Base-by-base conservation (phyloP, 176 grass and related monocot species). In the Eragrostis curvula region DNA sequence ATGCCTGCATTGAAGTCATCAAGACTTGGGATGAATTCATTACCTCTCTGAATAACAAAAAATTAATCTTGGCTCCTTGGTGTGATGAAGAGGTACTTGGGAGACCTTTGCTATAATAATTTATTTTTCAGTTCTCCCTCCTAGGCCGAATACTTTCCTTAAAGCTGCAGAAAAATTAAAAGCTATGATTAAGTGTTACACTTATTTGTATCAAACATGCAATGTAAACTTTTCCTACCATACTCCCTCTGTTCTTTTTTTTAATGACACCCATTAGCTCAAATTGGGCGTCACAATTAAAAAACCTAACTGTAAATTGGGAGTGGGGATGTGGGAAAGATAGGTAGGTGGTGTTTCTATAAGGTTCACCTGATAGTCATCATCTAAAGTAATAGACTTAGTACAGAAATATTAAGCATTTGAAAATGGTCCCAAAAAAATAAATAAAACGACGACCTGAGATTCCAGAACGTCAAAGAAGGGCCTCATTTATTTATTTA, bases 21-120 rank as follows among this genome's bases (percentile, higher is more conserved):
- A 80, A 75, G 40, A 98, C 90, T 10, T 95, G 96, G 96, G 88
- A 91, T 91, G 92, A 98, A 89, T 94, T 94, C 81, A 72, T 78
- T n/a, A 39, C 70, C 15, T 84, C 92, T 60, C 81, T 94, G 20
- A 87, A 89, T 61, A 76, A 87, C 55, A 94, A 89, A 87, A 94
- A 77, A 20, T 27, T 94, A 81, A 91, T 94, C 43, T 78, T 94
- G 87, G 92, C 92, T 77, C 92, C 92, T 51, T 94, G 92, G 89
- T 94, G 92, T 77, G 92, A 94, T 85, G 89, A 94, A 83, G 92
- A 94, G 92, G 92, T 94, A 85, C 64, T 28, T 73, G 25, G 25
- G 63, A 71, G 7, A 20, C 12, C 5, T 80, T 36, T 21, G 46
- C 41, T 68, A 68, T 75, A 55, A 50, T 63, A 12, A 36, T 2